These are phyloP conservation scores for Fistulinella cinereoalba DNA, from an alignment of 1,284 basidiomycete species.

Conservation along the genomic window DNA sequence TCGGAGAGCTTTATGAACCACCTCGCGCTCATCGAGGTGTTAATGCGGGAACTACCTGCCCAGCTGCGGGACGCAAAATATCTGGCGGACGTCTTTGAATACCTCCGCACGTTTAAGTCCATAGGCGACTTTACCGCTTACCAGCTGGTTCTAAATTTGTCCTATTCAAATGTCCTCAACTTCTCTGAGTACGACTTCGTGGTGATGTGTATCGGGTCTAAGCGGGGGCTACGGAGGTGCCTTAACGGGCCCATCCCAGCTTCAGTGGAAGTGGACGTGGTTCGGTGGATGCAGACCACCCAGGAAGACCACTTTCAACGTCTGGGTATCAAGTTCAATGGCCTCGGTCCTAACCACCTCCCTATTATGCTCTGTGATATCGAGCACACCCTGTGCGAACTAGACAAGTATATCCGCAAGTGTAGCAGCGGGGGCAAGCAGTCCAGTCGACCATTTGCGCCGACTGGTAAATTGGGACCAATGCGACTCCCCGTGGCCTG, in stretches of 20 bases:
- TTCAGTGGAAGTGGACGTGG: slow-evolving; percentile 47
- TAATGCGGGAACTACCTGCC: slow-evolving; percentile 50
- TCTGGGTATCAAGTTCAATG: slow-evolving; percentile 48
- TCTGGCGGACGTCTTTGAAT: slow-evolving; percentile 54
- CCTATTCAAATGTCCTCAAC: slow-evolving; percentile 52
- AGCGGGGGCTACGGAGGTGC: slow-evolving; percentile 47
- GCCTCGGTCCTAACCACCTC: slow-evolving; percentile 43
- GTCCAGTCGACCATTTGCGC: slow-evolving; percentile 31
- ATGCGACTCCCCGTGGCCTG: slow-evolving; percentile 51
- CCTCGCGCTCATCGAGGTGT: slow-evolving; percentile 50
- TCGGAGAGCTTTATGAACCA: slow-evolving; percentile 50
- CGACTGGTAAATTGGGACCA: slow-evolving; percentile 28
- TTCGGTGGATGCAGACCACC: slow-evolving; percentile 54
- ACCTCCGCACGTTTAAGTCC: slow-evolving; percentile 52
- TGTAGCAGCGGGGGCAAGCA: slow-evolving; percentile 17
- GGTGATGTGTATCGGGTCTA: slow-evolving; percentile 55
- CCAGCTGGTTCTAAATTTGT: slow-evolving; percentile 55
- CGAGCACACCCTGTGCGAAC: slow-evolving; percentile 66
- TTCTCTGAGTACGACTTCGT: slow-evolving; percentile 62
- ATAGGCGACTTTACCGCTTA: slow-evolving; percentile 61
- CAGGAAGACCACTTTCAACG: slow-evolving; percentile 53
- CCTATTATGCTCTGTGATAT: slow-evolving; percentile 57
- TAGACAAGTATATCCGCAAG: slow-evolving; percentile 62
- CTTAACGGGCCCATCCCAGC: slow-evolving; percentile 30
- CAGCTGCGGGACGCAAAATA: slow-evolving; percentile 43